Percentiles rank a stretch among this genome's conserved stretches.
Evolutionary conservation across 225 moss, liverwort and hornwort species (phyloP).

Genomic region (Asterella californica): DNA sequence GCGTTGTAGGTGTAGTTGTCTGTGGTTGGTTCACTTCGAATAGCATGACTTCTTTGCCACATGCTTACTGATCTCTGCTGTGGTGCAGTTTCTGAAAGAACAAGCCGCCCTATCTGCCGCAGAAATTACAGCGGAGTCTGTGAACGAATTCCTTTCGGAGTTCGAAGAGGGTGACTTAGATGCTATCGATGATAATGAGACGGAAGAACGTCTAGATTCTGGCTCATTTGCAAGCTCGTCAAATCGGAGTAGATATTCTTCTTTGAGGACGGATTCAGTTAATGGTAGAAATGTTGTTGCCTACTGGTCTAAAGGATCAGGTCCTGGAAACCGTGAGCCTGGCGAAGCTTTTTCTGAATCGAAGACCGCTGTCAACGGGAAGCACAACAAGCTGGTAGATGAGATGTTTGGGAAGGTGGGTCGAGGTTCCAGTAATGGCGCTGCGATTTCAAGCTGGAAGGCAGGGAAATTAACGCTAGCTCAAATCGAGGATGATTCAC

Average conservation of each 20-base stretch:
- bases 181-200: slow-evolving; percentile 50
- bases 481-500: slow-evolving; percentile 71
- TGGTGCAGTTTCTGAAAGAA: slow-evolving; percentile 84
- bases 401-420: slow-evolving; percentile 48
- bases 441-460: slow-evolving; percentile 34
- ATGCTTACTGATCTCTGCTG: background rate
- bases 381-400: slow-evolving; percentile 51
- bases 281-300: slow-evolving; percentile 22
- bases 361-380: slow-evolving; percentile 49
- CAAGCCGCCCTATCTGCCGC: slow-evolving; percentile 86
- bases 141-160: slow-evolving; percentile 76
- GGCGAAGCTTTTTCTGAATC: slow-evolving; percentile 32
- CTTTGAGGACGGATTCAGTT: slow-evolving; percentile 10
- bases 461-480: slow-evolving; percentile 40
- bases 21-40: background rate
- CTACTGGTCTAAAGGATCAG: slow-evolving; percentile 33
- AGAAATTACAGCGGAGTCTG: slow-evolving; percentile 91
- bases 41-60: background rate
- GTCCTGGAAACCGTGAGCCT: slow-evolving; percentile 28
- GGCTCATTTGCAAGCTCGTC: slow-evolving; percentile 45
- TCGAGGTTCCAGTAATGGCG: slow-evolving; percentile 24
- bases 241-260: slow-evolving; percentile 23
- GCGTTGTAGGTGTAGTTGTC: background rate
- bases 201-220: slow-evolving; percentile 32
- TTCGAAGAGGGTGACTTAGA: slow-evolving; percentile 54